phyloP scores from a whole-genome alignment of 2,329 filamentous ascomycete genomes.

The Sporothrix pallida region DNA sequence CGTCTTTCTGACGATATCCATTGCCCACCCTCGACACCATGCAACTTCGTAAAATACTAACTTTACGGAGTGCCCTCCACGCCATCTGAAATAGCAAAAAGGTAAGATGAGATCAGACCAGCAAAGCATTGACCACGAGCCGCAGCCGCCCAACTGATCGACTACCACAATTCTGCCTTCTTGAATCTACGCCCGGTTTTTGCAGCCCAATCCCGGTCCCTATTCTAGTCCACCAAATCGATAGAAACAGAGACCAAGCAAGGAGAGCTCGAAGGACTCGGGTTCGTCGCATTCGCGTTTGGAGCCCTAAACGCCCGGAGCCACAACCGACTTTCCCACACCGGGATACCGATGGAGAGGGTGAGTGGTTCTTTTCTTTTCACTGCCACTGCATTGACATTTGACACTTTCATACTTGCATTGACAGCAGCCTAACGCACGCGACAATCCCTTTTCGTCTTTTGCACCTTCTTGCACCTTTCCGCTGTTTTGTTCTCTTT shows the following conservation, averaged over 20 bases:
- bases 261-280: neutral
- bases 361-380: neutral
- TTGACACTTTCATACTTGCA: too few species aligned
- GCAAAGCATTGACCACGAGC: neutral
- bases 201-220: neutral
- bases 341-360: too few species aligned
- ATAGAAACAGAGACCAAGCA: neutral
- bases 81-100: neutral
- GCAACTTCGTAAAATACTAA: neutral
- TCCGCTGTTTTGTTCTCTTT: neutral
- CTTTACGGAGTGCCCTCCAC: neutral
- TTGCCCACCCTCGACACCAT: neutral
- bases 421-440: constrained; percentile 11
- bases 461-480: neutral
- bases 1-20: too few species aligned
- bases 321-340: too few species aligned
- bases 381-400: constrained; percentile 1
- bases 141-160: neutral
- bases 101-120: neutral
- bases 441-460: neutral
- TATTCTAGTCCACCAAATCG: neutral
- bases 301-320: neutral
- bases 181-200: neutral
- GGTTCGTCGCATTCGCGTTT: constrained; percentile 1
- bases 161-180: neutral